Evolutionary conservation across 768 basidiomycete species (phyloP).

Genomic region (Omphalotus guepiniiformis): DNA sequence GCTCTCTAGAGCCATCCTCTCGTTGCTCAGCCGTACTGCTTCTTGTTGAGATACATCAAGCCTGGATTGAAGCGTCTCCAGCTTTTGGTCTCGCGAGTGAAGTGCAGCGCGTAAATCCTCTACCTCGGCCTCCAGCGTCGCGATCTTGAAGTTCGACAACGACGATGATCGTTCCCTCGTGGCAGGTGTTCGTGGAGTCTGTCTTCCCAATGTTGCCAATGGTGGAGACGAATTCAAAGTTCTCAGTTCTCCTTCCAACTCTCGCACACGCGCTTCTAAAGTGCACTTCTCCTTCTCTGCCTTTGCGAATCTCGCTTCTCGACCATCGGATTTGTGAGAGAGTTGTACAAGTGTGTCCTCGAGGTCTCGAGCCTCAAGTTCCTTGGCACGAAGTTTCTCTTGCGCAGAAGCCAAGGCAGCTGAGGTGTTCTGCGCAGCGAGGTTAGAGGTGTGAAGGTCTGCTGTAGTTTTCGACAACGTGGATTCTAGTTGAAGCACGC

Average conservation of each 20-base stretch:
- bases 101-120: slow-evolving; percentile 40
- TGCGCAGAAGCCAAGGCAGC: slow-evolving; percentile 43
- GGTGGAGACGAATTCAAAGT: slow-evolving; percentile 29
- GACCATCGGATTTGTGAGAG: slow-evolving; percentile 48
- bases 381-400: slow-evolving; percentile 47
- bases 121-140: slow-evolving; percentile 54
- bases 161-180: slow-evolving; percentile 62
- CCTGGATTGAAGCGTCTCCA: slow-evolving; percentile 42
- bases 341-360: slow-evolving; percentile 52
- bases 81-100: slow-evolving; percentile 39
- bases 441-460: slow-evolving; percentile 52
- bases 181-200: slow-evolving; percentile 27
- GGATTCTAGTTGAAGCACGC: slow-evolving; percentile 50
- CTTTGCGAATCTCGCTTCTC: slow-evolving; percentile 36
- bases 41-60: slow-evolving; percentile 45
- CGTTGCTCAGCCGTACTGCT: slow-evolving; percentile 52
- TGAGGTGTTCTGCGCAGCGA: slow-evolving; percentile 48
- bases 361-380: slow-evolving; percentile 48
- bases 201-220: slow-evolving; percentile 21
- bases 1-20: slow-evolving; percentile 51
- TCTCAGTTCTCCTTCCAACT: slow-evolving; percentile 45
- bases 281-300: slow-evolving; percentile 54
- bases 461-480: slow-evolving; percentile 46
- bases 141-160: slow-evolving; percentile 44
- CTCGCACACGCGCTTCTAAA: slow-evolving; percentile 54